Conservation (phyloP, 2,329 filamentous ascomycete genomes). For the Paradendryphiella salina region DNA sequence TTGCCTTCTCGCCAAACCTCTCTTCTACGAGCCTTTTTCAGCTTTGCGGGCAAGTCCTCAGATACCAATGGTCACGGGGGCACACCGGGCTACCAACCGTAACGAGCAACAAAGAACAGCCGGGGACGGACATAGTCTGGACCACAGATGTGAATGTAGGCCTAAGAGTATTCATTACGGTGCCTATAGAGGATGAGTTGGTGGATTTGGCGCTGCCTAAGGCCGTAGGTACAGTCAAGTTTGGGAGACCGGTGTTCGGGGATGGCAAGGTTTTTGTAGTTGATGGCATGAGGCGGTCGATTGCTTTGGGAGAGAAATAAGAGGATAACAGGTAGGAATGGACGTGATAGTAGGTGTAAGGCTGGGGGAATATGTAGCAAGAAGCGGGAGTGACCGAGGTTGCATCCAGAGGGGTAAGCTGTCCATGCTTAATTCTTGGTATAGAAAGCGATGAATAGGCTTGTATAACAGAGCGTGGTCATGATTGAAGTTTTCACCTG, state of each 20-base stretch:
- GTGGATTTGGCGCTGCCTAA: slow-evolving; percentile 44
- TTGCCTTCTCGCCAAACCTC: slow-evolving; percentile 26
- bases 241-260: slow-evolving; percentile 48
- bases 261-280: slow-evolving; percentile 36
- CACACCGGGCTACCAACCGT: slow-evolving; percentile 43
- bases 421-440: background rate
- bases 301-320: slow-evolving; percentile 10
- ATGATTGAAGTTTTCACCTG: too few species aligned
- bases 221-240: slow-evolving; percentile 48
- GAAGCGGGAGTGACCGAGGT: background rate
- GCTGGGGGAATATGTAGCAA: too few species aligned
- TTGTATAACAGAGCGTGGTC: too few species aligned
- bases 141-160: slow-evolving; percentile 48
- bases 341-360: background rate
- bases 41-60: slow-evolving; percentile 32
- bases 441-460: too few species aligned
- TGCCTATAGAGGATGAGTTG: slow-evolving; percentile 46
- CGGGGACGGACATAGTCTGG: slow-evolving; percentile 40
- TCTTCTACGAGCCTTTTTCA: slow-evolving; percentile 29
- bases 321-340: background rate
- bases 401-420: slow-evolving; percentile 11
- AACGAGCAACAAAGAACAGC: slow-evolving; percentile 46
- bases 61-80: slow-evolving; percentile 31
- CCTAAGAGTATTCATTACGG: slow-evolving; percentile 48
- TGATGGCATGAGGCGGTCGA: slow-evolving; percentile 19